Conservation (phyloP, 78 protist genomes). For the Dictyostelium capitatum region DNA sequence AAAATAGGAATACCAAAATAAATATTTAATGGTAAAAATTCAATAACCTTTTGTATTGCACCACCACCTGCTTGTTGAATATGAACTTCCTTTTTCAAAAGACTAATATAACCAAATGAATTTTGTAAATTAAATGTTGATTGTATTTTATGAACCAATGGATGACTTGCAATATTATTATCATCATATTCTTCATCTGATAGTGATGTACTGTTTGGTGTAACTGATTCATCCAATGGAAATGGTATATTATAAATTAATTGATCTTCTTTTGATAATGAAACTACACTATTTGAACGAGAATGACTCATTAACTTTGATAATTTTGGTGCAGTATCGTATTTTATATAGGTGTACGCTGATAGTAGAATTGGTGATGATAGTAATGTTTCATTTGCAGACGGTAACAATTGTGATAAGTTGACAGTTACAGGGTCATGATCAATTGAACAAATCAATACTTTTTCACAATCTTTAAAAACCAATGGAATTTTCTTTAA, state of each 20-base stretch:
- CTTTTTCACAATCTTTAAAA: slow-evolving; percentile 63
- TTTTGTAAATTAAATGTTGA: slow-evolving; percentile 30
- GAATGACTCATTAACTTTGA: slow-evolving; percentile 16
- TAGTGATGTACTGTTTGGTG: neutral
- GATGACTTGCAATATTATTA: slow-evolving; percentile 77
- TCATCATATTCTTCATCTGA: slow-evolving; percentile 34
- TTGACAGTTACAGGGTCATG: slow-evolving; percentile 75
- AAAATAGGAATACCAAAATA: slow-evolving; percentile 84
- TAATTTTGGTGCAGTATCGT: neutral
- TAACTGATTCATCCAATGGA: slow-evolving; percentile 41
- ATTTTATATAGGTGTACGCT: slow-evolving; percentile 51
- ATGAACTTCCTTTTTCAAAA: slow-evolving; percentile 29
- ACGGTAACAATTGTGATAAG: slow-evolving; percentile 52
- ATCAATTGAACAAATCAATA: slow-evolving; percentile 35
- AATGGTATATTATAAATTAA: slow-evolving; percentile 27
- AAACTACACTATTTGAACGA: neutral
- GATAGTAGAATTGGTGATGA: slow-evolving; percentile 75
- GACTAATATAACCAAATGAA: slow-evolving; percentile 62
- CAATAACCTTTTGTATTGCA: neutral
- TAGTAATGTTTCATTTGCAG: slow-evolving; percentile 62
- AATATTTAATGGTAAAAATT: slow-evolving; percentile 63
- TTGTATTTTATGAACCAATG: slow-evolving; percentile 28
- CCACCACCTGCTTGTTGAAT: neutral
- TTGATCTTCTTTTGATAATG: neutral
- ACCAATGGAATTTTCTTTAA: slow-evolving; percentile 74